Evolutionary conservation across 768 basidiomycete species (phyloP).

Genomic region (Macrolepiota albuminosa): DNA sequence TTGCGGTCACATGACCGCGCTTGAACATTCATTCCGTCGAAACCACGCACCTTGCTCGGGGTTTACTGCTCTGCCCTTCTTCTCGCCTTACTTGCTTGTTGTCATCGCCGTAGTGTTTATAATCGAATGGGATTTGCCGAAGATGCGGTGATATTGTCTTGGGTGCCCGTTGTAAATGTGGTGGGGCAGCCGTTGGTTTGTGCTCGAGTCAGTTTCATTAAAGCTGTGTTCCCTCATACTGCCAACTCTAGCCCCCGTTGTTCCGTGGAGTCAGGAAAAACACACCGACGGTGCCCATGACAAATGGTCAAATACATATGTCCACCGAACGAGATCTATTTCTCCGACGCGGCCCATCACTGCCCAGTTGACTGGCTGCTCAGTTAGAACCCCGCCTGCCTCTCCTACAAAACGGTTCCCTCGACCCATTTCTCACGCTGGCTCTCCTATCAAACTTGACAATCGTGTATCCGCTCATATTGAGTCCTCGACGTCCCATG

Average conservation of each 20-base stretch:
- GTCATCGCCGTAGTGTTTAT: slow-evolving; percentile 1
- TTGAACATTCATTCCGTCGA: neutral
- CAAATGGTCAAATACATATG: slow-evolving; percentile 79
- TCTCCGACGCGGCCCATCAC: slow-evolving; percentile 35
- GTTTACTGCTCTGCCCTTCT: neutral
- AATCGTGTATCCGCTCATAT: slow-evolving; percentile 57
- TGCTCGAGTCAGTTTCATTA: slow-evolving; percentile 12
- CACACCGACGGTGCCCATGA: slow-evolving; percentile 45
- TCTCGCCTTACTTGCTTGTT: slow-evolving; percentile 7
- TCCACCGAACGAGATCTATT: slow-evolving; percentile 42
- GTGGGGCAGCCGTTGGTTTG: slow-evolving; percentile 76
- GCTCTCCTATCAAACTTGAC: slow-evolving; percentile 32
- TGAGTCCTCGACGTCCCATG: slow-evolving; percentile 40
- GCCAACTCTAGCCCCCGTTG: slow-evolving; percentile 51
- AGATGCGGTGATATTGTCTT: slow-evolving; percentile 81
- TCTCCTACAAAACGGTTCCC: slow-evolving; percentile 45
- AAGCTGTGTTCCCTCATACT: neutral
- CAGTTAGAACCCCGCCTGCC: slow-evolving; percentile 15
- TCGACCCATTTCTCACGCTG: slow-evolving; percentile 32
- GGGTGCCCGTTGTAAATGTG: slow-evolving; percentile 71
- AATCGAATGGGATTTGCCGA: slow-evolving; percentile 75
- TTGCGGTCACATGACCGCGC: slow-evolving; percentile 17
- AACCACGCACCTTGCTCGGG: neutral
- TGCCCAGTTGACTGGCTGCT: slow-evolving; percentile 14
- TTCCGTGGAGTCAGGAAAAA: slow-evolving; percentile 55